Conservation (phyloP, 2,329 filamentous ascomycete genomes). For the Geosmithia morbida region DNA sequence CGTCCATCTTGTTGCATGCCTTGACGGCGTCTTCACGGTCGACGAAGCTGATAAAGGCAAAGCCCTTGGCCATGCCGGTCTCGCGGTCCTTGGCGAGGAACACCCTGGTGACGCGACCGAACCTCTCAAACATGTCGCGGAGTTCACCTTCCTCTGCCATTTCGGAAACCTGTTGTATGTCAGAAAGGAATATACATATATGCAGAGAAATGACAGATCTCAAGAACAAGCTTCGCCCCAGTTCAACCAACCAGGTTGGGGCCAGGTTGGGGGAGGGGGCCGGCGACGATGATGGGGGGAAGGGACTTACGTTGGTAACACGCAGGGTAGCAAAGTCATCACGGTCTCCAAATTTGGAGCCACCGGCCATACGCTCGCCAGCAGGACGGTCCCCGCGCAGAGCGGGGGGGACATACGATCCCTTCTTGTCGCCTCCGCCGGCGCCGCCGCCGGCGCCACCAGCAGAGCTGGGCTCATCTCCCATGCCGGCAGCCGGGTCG, state of each 20-base stretch:
- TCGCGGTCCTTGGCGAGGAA: slow-evolving; percentile 98
- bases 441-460: slow-evolving; percentile 32
- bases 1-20: slow-evolving; percentile 96
- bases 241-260: no score
- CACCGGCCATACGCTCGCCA: slow-evolving; percentile 61
- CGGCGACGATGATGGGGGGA: no score
- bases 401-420: slow-evolving; percentile 89
- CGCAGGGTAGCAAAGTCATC: slow-evolving; percentile 93
- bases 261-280: no score
- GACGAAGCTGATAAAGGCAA: slow-evolving; percentile 95
- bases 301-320: slow-evolving; percentile 78
- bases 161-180: slow-evolving; percentile 60
- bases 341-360: slow-evolving; percentile 77
- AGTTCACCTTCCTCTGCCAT: slow-evolving; percentile 93
- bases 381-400: slow-evolving; percentile 55
- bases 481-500: slow-evolving; percentile 41
- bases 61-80: slow-evolving; percentile 91
- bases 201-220: no score
- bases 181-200: slow-evolving; percentile 10
- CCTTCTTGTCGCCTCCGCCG: slow-evolving; percentile 53
- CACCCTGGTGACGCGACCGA: slow-evolving; percentile 89
- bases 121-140: slow-evolving; percentile 95
- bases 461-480: slow-evolving; percentile 31
- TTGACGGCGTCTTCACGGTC: slow-evolving; percentile 81
- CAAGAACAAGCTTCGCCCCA: no score